Evolutionary conservation across 345 rosid genomes (phyloP).

Genomic region (Camelina hispida): DNA sequence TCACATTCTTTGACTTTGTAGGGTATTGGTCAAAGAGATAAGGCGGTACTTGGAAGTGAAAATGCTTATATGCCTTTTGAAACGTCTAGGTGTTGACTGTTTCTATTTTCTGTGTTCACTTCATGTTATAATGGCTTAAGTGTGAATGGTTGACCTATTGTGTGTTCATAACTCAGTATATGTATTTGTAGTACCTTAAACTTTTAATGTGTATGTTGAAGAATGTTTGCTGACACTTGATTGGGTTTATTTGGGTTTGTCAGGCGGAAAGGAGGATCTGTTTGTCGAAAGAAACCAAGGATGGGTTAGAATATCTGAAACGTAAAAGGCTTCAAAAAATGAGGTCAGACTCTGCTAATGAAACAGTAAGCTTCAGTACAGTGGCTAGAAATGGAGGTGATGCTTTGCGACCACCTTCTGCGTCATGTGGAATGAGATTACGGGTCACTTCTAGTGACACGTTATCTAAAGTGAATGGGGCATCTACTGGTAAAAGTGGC

Average conservation of each 20-base stretch:
- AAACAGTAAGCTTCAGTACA: slow-evolving; percentile 50
- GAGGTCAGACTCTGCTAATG: slow-evolving; percentile 58
- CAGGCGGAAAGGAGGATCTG: slow-evolving; percentile 97
- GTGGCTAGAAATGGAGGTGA: slow-evolving; percentile 91
- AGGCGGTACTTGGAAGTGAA: slow-evolving; percentile 35
- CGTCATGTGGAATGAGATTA: slow-evolving; percentile 81
- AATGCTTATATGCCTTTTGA: slow-evolving; percentile 28
- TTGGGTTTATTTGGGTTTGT: slow-evolving; percentile 29
- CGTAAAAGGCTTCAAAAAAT: slow-evolving; percentile 76
- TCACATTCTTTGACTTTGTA: slow-evolving; percentile 40
- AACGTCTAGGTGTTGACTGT: slow-evolving; percentile 43
- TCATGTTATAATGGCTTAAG: slow-evolving; percentile 28
- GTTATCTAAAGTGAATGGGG: slow-evolving; percentile 44
- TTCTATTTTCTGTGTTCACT: slow-evolving; percentile 42
- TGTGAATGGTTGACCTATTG: slow-evolving; percentile 41
- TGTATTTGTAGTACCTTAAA: slow-evolving; percentile 25
- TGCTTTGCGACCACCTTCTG: slow-evolving; percentile 65
- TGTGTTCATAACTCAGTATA: slow-evolving; percentile 27
- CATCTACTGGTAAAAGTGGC: slow-evolving; percentile 52
- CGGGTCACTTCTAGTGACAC: slow-evolving; percentile 55
- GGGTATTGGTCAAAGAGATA: slow-evolving; percentile 46
- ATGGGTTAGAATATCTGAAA: slow-evolving; percentile 81
- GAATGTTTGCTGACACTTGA: slow-evolving; percentile 25
- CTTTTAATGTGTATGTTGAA: slow-evolving; percentile 10
- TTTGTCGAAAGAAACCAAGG: slow-evolving; percentile 69